Conservation (phyloP, 2,329 filamentous ascomycete species). For the Exserohilum turcica region DNA sequence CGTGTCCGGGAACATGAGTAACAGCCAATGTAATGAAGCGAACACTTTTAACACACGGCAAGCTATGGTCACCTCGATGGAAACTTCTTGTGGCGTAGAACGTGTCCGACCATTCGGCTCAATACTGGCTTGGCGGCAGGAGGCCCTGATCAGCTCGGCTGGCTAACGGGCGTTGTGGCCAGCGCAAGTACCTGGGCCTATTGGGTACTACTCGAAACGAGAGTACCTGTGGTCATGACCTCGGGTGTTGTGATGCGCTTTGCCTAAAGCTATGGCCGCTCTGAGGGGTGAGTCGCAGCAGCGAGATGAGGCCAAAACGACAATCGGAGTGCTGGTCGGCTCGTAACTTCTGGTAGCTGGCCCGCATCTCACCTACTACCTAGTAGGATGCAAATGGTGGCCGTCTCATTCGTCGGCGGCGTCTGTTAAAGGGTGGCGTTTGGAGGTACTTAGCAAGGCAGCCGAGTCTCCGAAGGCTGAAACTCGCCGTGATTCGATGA, state of each 20-base stretch:
- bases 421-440: conserved; percentile 4
- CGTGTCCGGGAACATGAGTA: conserved; percentile 14
- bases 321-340: conserved; percentile 19
- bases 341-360: conserved; percentile 18
- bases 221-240: background rate
- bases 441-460: conserved; percentile 2
- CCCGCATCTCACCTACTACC: conserved; percentile 5
- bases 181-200: conserved; percentile 14
- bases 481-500: conserved; percentile 10
- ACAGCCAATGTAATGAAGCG: conserved; percentile 18
- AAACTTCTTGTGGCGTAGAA: conserved; percentile 30
- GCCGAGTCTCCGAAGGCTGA: conserved; percentile 9
- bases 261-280: conserved; percentile 28
- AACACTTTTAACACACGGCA: conserved; percentile 11
- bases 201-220: conserved; percentile 16
- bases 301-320: conserved; percentile 22
- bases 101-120: conserved; percentile 23
- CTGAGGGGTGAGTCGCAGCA: conserved; percentile 22
- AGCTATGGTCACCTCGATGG: conserved; percentile 20
- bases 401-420: conserved; percentile 22
- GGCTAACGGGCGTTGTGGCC: conserved; percentile 15
- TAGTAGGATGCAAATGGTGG: conserved; percentile 18
- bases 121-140: conserved; percentile 22
- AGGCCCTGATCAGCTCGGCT: conserved; percentile 18
- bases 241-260: conserved; percentile 20